phyloP scores from a whole-genome alignment of 2,329 filamentous ascomycete genomes.

The Tolypocladium sp. region DNA sequence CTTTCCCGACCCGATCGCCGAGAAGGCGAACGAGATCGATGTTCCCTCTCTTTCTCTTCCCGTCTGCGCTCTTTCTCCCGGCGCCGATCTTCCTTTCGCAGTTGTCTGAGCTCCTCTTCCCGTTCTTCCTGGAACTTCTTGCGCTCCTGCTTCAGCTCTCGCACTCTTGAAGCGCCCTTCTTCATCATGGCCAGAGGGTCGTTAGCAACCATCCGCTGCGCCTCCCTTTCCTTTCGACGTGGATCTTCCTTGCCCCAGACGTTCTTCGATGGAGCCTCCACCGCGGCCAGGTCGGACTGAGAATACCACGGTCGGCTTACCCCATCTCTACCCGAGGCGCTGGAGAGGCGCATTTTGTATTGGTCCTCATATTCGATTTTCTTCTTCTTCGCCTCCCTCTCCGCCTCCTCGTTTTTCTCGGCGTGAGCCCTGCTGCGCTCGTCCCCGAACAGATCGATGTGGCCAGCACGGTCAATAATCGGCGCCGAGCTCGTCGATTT shows the following conservation, averaged over 20 bases:
- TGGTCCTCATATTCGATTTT: constrained; percentile 64
- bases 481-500: constrained; percentile 44
- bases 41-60: constrained; percentile 9
- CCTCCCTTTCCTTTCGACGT: constrained; percentile 59
- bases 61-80: constrained; percentile 22
- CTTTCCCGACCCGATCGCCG: background rate
- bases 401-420: constrained; percentile 60
- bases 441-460: constrained; percentile 74
- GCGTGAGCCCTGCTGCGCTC: constrained; percentile 30
- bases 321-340: constrained; percentile 53
- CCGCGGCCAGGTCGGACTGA: constrained; percentile 11
- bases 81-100: constrained; percentile 34
- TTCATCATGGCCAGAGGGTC: constrained; percentile 85
- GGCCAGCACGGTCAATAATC: constrained; percentile 61
- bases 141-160: constrained; percentile 57
- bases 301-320: constrained; percentile 26
- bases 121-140: constrained; percentile 41
- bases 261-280: constrained; percentile 44
- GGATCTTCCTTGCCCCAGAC: constrained; percentile 79
- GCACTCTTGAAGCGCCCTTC: constrained; percentile 63
- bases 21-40: constrained; percentile 7
- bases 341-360: constrained; percentile 74
- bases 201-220: constrained; percentile 52
- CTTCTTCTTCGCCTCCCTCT: constrained; percentile 50
- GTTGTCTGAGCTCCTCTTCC: constrained; percentile 35